Conservation (phyloP, 1,284 basidiomycete species). For the Moesziomyces globuligerus region DNA sequence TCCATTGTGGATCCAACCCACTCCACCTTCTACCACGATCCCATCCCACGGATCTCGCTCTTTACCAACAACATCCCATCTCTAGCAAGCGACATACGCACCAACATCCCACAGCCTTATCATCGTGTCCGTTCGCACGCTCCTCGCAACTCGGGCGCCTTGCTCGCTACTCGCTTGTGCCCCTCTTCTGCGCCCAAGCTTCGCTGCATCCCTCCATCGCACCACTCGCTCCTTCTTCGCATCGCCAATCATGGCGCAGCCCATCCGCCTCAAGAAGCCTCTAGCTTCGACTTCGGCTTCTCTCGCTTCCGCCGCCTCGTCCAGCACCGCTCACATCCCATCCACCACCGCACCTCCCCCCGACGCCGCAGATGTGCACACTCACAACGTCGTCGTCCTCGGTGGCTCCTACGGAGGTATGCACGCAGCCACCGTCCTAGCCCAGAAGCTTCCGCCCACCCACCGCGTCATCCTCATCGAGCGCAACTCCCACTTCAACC, state of each 20-base stretch:
- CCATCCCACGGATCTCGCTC: not conserved
- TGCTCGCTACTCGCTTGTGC: slow-evolving; percentile 8
- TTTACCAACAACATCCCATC: not conserved
- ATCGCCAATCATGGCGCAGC: slow-evolving; percentile 21
- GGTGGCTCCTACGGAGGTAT: slow-evolving; percentile 66
- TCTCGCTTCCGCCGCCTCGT: slow-evolving; percentile 6
- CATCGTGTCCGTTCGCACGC: slow-evolving; percentile 8
- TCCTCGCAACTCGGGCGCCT: slow-evolving; percentile 8
- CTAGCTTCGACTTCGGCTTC: slow-evolving; percentile 12
- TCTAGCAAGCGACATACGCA: not conserved
- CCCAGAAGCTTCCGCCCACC: slow-evolving; percentile 66
- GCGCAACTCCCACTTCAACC: slow-evolving; percentile 70
- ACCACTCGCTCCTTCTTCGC: not conserved
- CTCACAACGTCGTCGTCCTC: slow-evolving; percentile 67
- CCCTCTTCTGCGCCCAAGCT: not conserved
- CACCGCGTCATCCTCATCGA: slow-evolving; percentile 70
- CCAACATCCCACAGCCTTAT: too few relatives aligned
- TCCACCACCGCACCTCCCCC: slow-evolving; percentile 1
- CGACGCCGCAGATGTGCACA: slow-evolving; percentile 34
- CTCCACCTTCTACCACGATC: not conserved
- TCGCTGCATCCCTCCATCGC: not conserved
- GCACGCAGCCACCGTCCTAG: slow-evolving; percentile 68
- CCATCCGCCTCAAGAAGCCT: slow-evolving; percentile 24
- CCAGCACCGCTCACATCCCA: slow-evolving; percentile 12
- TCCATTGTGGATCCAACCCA: not conserved